Conservation (phyloP, 208 protist genomes). For the Trypanosoma vivax region DNA sequence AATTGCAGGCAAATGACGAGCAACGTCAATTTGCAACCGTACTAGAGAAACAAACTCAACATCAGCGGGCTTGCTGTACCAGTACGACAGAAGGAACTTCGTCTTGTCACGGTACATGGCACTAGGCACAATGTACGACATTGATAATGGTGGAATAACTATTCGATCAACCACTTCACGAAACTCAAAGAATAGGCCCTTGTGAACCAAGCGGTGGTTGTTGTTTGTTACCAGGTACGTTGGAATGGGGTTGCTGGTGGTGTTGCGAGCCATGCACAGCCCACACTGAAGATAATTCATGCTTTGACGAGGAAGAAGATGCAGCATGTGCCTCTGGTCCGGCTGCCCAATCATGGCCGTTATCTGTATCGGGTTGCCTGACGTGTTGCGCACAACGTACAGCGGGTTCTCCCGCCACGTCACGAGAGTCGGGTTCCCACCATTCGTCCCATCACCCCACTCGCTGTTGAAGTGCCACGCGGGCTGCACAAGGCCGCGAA, state of each 20-base stretch:
- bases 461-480: slow-evolving; percentile 33
- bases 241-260: slow-evolving; percentile 29
- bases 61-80: slow-evolving; percentile 38
- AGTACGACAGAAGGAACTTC: slow-evolving; percentile 84
- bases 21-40: slow-evolving; percentile 46
- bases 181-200: slow-evolving; percentile 46
- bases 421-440: slow-evolving; percentile 39
- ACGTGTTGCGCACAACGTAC: slow-evolving; percentile 38
- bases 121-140: slow-evolving; percentile 72
- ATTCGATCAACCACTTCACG: slow-evolving; percentile 64
- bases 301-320: slow-evolving; percentile 49
- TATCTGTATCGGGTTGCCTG: slow-evolving; percentile 49
- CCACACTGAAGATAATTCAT: slow-evolving; percentile 72
- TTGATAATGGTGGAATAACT: slow-evolving; percentile 47
- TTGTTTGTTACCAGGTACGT: slow-evolving; percentile 76
- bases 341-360: slow-evolving; percentile 70
- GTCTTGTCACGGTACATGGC: slow-evolving; percentile 58
- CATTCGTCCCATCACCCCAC: slow-evolving; percentile 44
- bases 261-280: slow-evolving; percentile 37
- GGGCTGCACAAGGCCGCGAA: slow-evolving; percentile 22
- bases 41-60: slow-evolving; percentile 26
- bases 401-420: slow-evolving; percentile 60
- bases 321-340: slow-evolving; percentile 68
- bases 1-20: slow-evolving; percentile 65
- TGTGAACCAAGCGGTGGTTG: slow-evolving; percentile 66